These are phyloP conservation scores for Lunularia cruciata DNA, from an alignment of 225 moss, liverwort and hornwort genomes.

Conservation along the genomic window DNA sequence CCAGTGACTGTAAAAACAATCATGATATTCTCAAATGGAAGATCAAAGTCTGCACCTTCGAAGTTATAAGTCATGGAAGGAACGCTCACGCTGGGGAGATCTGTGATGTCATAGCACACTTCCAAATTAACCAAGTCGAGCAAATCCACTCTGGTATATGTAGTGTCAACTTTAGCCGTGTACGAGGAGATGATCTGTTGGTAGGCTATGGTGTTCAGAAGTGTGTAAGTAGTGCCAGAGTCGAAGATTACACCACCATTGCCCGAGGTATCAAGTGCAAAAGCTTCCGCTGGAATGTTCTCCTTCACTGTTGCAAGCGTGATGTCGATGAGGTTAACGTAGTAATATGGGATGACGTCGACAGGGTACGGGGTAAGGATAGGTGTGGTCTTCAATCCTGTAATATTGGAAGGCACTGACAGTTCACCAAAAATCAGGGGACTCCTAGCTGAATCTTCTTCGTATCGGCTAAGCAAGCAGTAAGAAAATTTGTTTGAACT, in stretches of 20 bases:
- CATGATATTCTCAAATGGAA: slow-evolving; percentile 29
- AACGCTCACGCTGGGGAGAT: neutral
- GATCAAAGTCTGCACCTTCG: slow-evolving; percentile 23
- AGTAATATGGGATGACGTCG: slow-evolving; percentile 26
- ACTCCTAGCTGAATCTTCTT: neutral
- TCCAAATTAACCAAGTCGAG: neutral
- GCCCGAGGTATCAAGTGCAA: slow-evolving; percentile 10
- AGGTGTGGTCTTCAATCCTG: slow-evolving; percentile 3
- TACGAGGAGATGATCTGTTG: neutral
- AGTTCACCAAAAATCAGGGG: slow-evolving; percentile 37
- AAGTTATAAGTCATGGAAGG: slow-evolving; percentile 17
- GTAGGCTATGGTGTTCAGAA: slow-evolving; percentile 24
- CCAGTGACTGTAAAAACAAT: neutral
- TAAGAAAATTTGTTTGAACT: slow-evolving; percentile 29
- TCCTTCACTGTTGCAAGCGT: neutral
- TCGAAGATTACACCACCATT: slow-evolving; percentile 41
- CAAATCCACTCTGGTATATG: neutral
- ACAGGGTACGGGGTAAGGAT: slow-evolving; percentile 18
- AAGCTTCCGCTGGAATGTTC: slow-evolving; percentile 21
- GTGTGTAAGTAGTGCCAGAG: slow-evolving; percentile 37
- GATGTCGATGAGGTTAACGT: slow-evolving; percentile 28
- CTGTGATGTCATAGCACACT: slow-evolving; percentile 37
- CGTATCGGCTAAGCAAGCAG: slow-evolving; percentile 21
- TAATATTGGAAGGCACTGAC: slow-evolving; percentile 27
- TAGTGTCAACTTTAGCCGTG: neutral